Evolutionary conservation across 495 filamentous ascomycete genomes (phyloP), one percentile per base, ranked within the genome.

Genomic region (Penicillium fimorum): DNA sequence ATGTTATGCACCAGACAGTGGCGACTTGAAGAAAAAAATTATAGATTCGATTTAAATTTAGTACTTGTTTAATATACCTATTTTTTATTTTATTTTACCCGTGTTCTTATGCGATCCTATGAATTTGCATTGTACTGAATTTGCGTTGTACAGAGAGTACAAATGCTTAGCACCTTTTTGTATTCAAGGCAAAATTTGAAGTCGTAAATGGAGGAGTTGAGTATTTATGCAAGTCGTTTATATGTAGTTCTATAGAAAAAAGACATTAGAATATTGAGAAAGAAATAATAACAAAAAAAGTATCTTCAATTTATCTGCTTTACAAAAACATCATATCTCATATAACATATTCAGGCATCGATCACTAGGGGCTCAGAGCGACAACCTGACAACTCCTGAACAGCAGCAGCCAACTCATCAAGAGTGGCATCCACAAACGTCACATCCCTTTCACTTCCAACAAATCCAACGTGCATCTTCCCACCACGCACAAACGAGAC

Each of bases 1-100:
- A 84, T 62, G 82, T 75, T 15, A 65, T 76, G 70, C 71, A 75
- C 50, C 74, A 77, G 45, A 73, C 70, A 1, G 69, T 75, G 18
- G 72, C 64, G 12, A 63, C 64, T 22, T 69, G 55, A 63, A 58
- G 55, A 63, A 58, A 17, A 41, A 8, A 46, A 5, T 29, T 41
- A 15, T 47, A 55, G 22, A 49, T 49, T 55, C 22, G 17, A 11
- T 30, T 33, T 50, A 44, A 60, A 41, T 53, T 40, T 27, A 45
- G 47, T 41, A 10, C 24, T 48, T 27, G 17, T 50, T 33, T 53
- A 47, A 54, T 53, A 47, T n/a, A 47, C 30, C 45, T 27, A 30
- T 11, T 20, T 47, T 20, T 20, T 32, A 22, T 30, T 20, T 47
- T 17, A 20, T 32, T 32, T 11, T 20, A 47, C 15, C 25, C 18